Percentiles rank a stretch among this genome's conserved stretches.
phyloP scores from a whole-genome alignment of 1,139 yeast genomes.

The Candida pseudocylindracea region DNA sequence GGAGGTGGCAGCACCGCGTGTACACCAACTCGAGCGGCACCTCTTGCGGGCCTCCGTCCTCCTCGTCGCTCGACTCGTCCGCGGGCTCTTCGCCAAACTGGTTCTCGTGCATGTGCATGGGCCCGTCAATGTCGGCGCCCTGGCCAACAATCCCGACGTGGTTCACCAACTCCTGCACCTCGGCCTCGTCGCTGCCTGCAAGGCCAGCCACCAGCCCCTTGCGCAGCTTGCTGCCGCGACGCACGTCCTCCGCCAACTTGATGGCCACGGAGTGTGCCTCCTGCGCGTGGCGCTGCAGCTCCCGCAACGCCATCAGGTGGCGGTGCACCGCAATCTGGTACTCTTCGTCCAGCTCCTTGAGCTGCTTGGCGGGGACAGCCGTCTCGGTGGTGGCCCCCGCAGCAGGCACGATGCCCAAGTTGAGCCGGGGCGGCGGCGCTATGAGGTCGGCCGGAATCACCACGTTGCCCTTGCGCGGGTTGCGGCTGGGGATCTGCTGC shows the following conservation, averaged over 20 bases:
- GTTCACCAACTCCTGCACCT: conserved; percentile 1
- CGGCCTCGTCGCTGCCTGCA: conserved; percentile 4
- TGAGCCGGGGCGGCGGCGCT: conserved; percentile 39
- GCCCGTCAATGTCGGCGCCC: conserved; percentile 24
- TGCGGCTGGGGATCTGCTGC: conserved; percentile 80
- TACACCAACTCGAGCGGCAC: conserved; percentile 51
- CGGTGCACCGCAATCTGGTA: conserved; percentile 31
- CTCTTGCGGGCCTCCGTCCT: conserved; percentile 5
- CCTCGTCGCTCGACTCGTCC: conserved; percentile 1
- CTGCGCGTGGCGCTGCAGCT: conserved; percentile 48
- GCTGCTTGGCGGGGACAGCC: not conserved
- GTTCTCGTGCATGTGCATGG: conserved; percentile 46
- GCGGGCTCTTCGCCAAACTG: conserved; percentile 20
- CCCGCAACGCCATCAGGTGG: conserved; percentile 28
- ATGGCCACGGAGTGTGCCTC: conserved; percentile 57
- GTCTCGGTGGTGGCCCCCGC: conserved; percentile 8
- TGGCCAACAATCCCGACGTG: conserved; percentile 8
- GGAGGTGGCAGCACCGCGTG: conserved; percentile 54
- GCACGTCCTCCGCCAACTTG: conserved; percentile 43
- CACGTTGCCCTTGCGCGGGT: conserved; percentile 66
- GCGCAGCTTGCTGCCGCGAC: conserved; percentile 11
- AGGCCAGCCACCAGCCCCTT: conserved; percentile 4
- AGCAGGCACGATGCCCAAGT: conserved; percentile 33
- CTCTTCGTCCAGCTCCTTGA: conserved; percentile 8
- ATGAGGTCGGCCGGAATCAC: conserved; percentile 48